Evolutionary conservation across 352 stramenopile species (phyloP), one percentile per base, ranked within the genome.

Genomic region (Elongisporangium senticosum): DNA sequence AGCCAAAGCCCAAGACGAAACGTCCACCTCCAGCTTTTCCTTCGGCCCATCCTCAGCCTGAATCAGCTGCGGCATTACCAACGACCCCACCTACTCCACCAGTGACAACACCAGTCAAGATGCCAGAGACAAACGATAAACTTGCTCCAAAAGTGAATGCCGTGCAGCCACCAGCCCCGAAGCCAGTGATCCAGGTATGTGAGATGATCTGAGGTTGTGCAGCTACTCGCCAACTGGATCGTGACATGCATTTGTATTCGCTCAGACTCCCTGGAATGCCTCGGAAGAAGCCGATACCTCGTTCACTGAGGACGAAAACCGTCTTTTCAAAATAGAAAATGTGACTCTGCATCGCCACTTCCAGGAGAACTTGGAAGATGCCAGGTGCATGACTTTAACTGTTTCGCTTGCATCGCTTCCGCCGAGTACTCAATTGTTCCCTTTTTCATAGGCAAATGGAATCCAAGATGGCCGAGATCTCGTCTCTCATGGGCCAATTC

Each of bases 381-480:
- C 80, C 39, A 90, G 89, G 85, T 95, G 61, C 7, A 71, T 69
- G 52, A 14, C 51, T n/a, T 58, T 21, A 26, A 23, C 14, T n/a
- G 11, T 23, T 33, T 17, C 15, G 2, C 14, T 53, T 55, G n/a
- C 15, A 17, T 55, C n/a, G 1, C 10, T 37, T 33, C 2, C 4
- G 43, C 2, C 39, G 7, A 52, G n/a, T n/a, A n/a, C 49, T 40
- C 17, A 28, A 48, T 40, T 2, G 4, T 17, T 56, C 39, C 14
- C 17, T 8, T 56, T 47, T 48, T 1, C 39, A 26, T 53, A 94
- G 85, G 50, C 78, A 82, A 72, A 89, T 95, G 72, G 86, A 95
- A 66, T 78, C 76, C 10, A 90, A 90, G 59, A 93, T 95, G 79
- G 67, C 80, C 13, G 86, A 89, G 53, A 93, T 95, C 58, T 93